Conservation (phyloP, 2,329 filamentous ascomycete species). For the Cladosporium cucumerinum region DNA sequence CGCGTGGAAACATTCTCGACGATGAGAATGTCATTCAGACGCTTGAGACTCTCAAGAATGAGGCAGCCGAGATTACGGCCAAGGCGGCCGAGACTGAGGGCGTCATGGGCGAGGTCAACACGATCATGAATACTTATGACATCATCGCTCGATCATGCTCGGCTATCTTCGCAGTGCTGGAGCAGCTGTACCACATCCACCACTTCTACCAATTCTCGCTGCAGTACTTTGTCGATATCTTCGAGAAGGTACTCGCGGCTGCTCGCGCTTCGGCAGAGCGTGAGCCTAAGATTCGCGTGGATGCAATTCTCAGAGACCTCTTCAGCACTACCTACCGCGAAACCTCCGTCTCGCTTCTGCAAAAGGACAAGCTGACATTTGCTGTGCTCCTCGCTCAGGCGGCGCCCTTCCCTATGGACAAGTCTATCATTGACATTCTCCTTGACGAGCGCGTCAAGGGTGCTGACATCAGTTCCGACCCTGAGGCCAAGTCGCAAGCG, state of each 20-base stretch:
- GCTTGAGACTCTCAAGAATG: slow-evolving; percentile 94
- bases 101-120: slow-evolving; percentile 96
- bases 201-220: slow-evolving; percentile 99
- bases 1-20: slow-evolving; percentile 93
- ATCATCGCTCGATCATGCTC: slow-evolving; percentile 93
- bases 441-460: slow-evolving; percentile 75
- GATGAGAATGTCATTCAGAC: slow-evolving; percentile 98
- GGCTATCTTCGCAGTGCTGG: slow-evolving; percentile 92
- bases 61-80: slow-evolving; percentile 89
- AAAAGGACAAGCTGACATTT: slow-evolving; percentile 90
- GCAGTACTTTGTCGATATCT: slow-evolving; percentile 97
- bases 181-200: slow-evolving; percentile 96
- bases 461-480: slow-evolving; percentile 71
- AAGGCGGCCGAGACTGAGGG: slow-evolving; percentile 98
- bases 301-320: slow-evolving; percentile 85
- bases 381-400: slow-evolving; percentile 94
- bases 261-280: slow-evolving; percentile 69
- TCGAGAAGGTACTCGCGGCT: slow-evolving; percentile 81
- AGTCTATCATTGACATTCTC: slow-evolving; percentile 78
- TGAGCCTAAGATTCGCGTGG: slow-evolving; percentile 63
- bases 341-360: slow-evolving; percentile 86
- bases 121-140: slow-evolving; percentile 90
- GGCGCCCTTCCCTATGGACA: slow-evolving; percentile 94
- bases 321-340: slow-evolving; percentile 90
- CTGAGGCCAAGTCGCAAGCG: slow-evolving; percentile 62